phyloP scores from a whole-genome alignment of 176 grass and related monocot genomes.

The Paspalum notatum region DNA sequence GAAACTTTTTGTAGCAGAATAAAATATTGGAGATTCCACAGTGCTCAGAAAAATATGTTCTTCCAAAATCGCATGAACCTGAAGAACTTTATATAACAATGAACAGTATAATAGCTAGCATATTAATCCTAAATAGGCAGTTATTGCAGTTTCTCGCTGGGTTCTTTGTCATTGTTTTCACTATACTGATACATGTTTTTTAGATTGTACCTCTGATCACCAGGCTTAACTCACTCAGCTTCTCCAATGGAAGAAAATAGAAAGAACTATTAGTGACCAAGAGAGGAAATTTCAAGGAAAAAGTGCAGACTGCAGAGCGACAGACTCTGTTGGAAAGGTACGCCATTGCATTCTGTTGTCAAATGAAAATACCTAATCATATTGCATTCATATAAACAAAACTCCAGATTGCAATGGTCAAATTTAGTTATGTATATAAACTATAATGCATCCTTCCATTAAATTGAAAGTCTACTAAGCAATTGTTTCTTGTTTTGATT shows the following conservation, averaged over 20 bases:
- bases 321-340: background rate
- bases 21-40: background rate
- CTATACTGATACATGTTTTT: background rate
- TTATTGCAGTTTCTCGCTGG: background rate
- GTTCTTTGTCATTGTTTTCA: background rate
- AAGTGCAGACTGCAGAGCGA: background rate
- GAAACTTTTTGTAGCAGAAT: background rate
- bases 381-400: background rate
- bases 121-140: conserved; percentile 11
- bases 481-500: too few species aligned
- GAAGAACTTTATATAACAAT: background rate
- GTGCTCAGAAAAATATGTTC: too few species aligned
- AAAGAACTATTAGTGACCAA: background rate
- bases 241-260: background rate
- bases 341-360: background rate
- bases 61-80: background rate
- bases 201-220: background rate
- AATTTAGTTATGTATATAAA: background rate
- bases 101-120: background rate
- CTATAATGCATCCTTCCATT: background rate
- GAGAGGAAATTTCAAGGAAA: too few species aligned
- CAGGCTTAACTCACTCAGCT: background rate
- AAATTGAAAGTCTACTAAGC: background rate
- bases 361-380: background rate
- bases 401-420: background rate